phyloP scores from a whole-genome alignment of 1,139 yeast species.

The Taphrina deformans region DNA sequence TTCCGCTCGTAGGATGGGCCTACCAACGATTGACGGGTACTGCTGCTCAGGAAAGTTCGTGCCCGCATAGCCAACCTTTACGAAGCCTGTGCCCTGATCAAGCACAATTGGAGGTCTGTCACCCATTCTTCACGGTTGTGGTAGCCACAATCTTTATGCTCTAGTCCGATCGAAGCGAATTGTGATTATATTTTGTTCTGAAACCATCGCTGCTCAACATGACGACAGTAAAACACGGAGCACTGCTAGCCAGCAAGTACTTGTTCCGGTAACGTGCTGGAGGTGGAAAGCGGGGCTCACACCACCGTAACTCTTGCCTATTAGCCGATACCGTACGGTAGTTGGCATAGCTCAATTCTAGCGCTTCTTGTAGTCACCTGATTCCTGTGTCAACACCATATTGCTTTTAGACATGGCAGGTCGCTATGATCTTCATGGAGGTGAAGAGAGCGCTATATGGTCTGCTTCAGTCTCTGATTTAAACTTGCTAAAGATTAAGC shows the following conservation, averaged over 20 bases:
- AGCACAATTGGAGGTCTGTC: conserved; percentile 54
- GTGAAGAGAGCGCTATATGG: conserved; percentile 30
- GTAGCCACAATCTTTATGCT: too few species aligned
- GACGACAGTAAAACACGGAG: background rate
- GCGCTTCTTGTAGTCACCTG: too few species aligned
- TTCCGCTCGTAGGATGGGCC: conserved; percentile 96
- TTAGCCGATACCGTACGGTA: background rate
- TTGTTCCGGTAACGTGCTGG: too few species aligned
- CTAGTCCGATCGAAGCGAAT: too few species aligned
- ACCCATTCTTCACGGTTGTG: background rate
- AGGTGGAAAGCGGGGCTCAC: background rate
- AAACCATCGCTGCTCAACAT: background rate
- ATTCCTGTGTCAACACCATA: too few species aligned
- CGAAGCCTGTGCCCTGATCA: conserved; percentile 98
- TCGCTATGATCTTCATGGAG: conserved; percentile 18
- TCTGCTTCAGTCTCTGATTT: conserved; percentile 18
- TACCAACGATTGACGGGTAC: conserved; percentile 97
- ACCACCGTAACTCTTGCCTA: background rate
- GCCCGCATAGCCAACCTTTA: conserved; percentile 82
- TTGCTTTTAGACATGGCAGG: conserved; percentile 8
- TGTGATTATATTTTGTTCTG: too few species aligned
- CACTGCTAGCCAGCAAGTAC: too few species aligned
- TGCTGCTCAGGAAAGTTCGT: conserved; percentile 96
- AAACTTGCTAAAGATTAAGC: conserved; percentile 16
- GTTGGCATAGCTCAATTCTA: too few species aligned